Conservation (phyloP, 306 rosid species). For the Phaseolus lunatus region DNA sequence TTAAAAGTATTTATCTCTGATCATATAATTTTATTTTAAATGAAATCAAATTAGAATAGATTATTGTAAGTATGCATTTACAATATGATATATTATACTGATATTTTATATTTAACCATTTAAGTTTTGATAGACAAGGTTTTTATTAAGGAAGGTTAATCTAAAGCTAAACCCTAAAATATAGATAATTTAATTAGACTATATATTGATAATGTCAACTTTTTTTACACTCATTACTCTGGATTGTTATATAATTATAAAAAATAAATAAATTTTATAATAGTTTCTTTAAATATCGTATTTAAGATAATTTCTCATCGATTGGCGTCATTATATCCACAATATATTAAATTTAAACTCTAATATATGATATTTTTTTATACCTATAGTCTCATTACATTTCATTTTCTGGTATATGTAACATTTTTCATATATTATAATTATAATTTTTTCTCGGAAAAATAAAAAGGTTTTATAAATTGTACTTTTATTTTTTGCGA, state of each 20-base stretch:
- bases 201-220: not conserved
- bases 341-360: not conserved
- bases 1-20: not conserved
- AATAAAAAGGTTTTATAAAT: too few relatives aligned
- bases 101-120: not conserved
- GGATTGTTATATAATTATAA: not conserved
- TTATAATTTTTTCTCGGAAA: too few relatives aligned
- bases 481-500: not conserved
- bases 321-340: not conserved
- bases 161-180: not conserved
- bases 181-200: not conserved
- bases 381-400: not conserved
- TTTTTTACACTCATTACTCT: not conserved
- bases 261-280: not conserved
- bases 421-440: not conserved
- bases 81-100: not conserved
- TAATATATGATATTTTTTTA: not conserved
- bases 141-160: not conserved
- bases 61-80: not conserved
- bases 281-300: not conserved
- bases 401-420: not conserved
- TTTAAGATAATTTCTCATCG: not conserved
- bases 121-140: too few relatives aligned
- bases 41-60: not conserved
- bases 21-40: not conserved